These are phyloP conservation scores for Xylaria sp. DNA, from an alignment of 2,329 filamentous ascomycete genomes.

Conservation along the genomic window DNA sequence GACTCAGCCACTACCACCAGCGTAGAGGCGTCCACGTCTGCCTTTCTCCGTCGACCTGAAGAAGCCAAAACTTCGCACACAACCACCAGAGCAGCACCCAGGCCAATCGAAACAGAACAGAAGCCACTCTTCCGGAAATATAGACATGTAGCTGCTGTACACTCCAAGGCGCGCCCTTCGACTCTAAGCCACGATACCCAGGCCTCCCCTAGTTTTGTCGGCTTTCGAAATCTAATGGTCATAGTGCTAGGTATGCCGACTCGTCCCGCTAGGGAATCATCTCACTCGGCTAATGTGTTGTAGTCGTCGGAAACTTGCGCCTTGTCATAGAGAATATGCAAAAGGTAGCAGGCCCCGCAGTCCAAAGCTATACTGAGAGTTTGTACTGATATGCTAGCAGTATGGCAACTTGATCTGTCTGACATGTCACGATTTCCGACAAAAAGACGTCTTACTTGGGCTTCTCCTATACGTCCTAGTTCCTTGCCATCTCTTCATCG, in stretches of 20 bases:
- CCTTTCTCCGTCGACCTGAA: slow-evolving; percentile 34
- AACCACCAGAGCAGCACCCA: background rate
- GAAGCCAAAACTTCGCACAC: slow-evolving; percentile 14
- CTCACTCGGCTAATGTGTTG: slow-evolving; percentile 20
- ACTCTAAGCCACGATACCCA: slow-evolving; percentile 85
- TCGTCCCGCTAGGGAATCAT: background rate
- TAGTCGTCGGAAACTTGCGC: slow-evolving; percentile 90
- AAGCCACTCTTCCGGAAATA: slow-evolving; percentile 69
- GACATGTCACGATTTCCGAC: slow-evolving; percentile 84
- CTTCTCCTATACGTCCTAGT: slow-evolving; percentile 83
- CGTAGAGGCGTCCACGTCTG: slow-evolving; percentile 37
- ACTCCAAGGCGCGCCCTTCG: slow-evolving; percentile 73
- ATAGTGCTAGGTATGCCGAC: slow-evolving; percentile 77
- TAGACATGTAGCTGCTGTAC: slow-evolving; percentile 88
- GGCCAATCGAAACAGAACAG: slow-evolving; percentile 37
- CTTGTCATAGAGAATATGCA: slow-evolving; percentile 97
- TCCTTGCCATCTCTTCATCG: slow-evolving; percentile 87
- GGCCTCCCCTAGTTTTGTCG: slow-evolving; percentile 80
- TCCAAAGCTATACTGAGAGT: slow-evolving; percentile 21
- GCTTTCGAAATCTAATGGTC: slow-evolving; percentile 95
- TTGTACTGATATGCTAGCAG: slow-evolving; percentile 50
- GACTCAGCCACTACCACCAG: slow-evolving; percentile 50
- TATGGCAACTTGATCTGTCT: slow-evolving; percentile 96
- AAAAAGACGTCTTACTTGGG: slow-evolving; percentile 77
- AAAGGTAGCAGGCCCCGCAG: slow-evolving; percentile 64